Base-by-base conservation (phyloP, 495 filamentous ascomycete genomes). In the Astrocystis sublimbata region DNA sequence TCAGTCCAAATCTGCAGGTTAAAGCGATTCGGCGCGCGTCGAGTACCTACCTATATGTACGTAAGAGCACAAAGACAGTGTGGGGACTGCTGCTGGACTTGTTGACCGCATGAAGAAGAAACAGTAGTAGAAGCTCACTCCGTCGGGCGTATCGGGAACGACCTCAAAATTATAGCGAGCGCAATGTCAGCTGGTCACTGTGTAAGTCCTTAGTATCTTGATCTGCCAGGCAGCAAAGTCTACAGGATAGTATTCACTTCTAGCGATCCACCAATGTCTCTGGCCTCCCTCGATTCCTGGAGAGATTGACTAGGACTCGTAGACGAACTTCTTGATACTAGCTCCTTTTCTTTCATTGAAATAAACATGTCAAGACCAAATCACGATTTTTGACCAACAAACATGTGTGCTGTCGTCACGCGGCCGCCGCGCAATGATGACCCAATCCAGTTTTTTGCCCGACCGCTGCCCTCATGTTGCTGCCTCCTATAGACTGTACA, bases 361-460 rank as follows among this genome's bases (percentile, higher is more conserved):
- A 60, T 26, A 19, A 23, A 38, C 43, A 50, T 38, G 24, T n/a
- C 30, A 50, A 8, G 33, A 24, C 40, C 17, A 36, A 40, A 41
- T 21, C 36, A 45, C 36, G 42, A 57, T 24, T 12, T 50, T 46
- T 38, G 58, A 62, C 60, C 47, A 61, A 62, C 58, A 56, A 54
- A 43, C 50, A 62, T 26, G 62, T 53, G 61, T 67, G 61, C 63
- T 63, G 58, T 68, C 65, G 62, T 63, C 64, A 71, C 65, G 67
- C 65, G 55, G 36, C 69, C 65, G 64, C 17, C 53, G 46, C 66
- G 61, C 61, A 69, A 54, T 54, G 38, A 45, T 33, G 36, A 53
- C 47, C 47, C n/a, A 35, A 53, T 19, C 36, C 26, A 23, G 15
- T 42, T 23, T 21, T 33, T 41, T 52, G 24, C 17, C 36, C 2